Conservation (phyloP, 31 red algal genomes). For the Porphyra umbilicalis region DNA sequence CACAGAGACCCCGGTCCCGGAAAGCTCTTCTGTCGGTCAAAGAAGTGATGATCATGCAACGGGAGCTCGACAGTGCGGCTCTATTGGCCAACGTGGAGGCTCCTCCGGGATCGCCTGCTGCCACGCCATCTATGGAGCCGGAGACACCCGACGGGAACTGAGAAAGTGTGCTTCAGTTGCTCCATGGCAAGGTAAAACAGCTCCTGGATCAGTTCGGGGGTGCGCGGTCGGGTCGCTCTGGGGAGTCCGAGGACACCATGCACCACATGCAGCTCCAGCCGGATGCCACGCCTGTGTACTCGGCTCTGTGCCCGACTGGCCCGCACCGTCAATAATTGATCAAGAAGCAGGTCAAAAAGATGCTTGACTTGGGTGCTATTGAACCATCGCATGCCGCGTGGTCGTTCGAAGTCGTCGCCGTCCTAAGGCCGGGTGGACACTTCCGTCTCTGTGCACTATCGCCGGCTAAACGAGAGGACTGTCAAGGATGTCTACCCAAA, state of each 20-base stretch:
- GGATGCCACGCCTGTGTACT: neutral
- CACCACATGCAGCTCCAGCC: constrained; percentile 1
- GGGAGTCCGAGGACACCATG: neutral
- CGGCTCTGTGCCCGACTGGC: neutral
- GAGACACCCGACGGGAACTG: neutral
- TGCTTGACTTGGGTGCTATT: constrained; percentile 1
- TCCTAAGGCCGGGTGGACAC: neutral
- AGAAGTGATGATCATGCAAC: no score
- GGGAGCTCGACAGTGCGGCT: no score
- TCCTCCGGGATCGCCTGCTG: no score
- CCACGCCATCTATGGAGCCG: no score
- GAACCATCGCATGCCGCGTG: constrained; percentile 17
- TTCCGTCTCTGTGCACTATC: constrained; percentile 23
- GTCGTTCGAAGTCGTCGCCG: constrained; percentile 7
- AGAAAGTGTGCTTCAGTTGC: neutral
- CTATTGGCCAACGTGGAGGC: no score
- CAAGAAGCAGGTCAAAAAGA: neutral
- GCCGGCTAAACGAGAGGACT: constrained; percentile 4
- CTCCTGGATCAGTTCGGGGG: neutral
- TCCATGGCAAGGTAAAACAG: neutral
- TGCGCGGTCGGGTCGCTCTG: neutral
- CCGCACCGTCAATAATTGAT: neutral
- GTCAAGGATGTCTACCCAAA: constrained; percentile 13
- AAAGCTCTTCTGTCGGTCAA: no score
- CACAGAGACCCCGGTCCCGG: no score